Percentiles rank a stretch among this genome's conserved stretches.
Evolutionary conservation across 2,329 filamentous ascomycete genomes (phyloP).

Genomic region (Botryosphaeria agaves): DNA sequence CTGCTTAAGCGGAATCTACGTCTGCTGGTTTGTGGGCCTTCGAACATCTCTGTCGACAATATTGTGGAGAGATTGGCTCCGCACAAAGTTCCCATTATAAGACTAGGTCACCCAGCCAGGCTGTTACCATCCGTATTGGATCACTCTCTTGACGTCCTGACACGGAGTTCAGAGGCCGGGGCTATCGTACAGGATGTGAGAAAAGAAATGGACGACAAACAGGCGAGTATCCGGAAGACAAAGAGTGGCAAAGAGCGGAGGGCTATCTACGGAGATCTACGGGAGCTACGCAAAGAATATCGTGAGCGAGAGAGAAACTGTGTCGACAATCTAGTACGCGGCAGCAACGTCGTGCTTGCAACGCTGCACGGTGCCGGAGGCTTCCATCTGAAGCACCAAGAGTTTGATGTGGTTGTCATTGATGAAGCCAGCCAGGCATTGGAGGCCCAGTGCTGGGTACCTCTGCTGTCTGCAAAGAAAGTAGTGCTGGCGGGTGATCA

Average conservation of each 20-base stretch:
- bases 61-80: slow-evolving; percentile 83
- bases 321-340: slow-evolving; percentile 54
- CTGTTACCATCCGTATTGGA: slow-evolving; percentile 74
- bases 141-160: slow-evolving; percentile 83
- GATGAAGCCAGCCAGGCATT: slow-evolving; percentile 93
- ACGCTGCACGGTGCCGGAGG: slow-evolving; percentile 88
- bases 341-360: slow-evolving; percentile 76
- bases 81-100: slow-evolving; percentile 71
- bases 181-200: slow-evolving; percentile 80
- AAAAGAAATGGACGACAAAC: slow-evolving; percentile 83
- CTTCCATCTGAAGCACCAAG: slow-evolving; percentile 58
- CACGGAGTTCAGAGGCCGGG: slow-evolving; percentile 76
- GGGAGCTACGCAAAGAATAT: slow-evolving; percentile 74
- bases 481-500: slow-evolving; percentile 88
- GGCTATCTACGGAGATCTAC: slow-evolving; percentile 71
- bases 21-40: slow-evolving; percentile 86
- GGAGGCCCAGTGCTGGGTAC: slow-evolving; percentile 95
- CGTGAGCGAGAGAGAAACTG: slow-evolving; percentile 70
- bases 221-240: slow-evolving; percentile 76
- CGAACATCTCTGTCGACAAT: slow-evolving; percentile 95
- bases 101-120: slow-evolving; percentile 82
- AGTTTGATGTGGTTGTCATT: slow-evolving; percentile 87
- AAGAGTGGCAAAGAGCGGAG: slow-evolving; percentile 62
- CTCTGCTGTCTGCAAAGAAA: slow-evolving; percentile 62
- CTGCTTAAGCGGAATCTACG: slow-evolving; percentile 56